Base-by-base conservation (phyloP, 768 basidiomycete genomes). In the Agaricus bisporus region DNA sequence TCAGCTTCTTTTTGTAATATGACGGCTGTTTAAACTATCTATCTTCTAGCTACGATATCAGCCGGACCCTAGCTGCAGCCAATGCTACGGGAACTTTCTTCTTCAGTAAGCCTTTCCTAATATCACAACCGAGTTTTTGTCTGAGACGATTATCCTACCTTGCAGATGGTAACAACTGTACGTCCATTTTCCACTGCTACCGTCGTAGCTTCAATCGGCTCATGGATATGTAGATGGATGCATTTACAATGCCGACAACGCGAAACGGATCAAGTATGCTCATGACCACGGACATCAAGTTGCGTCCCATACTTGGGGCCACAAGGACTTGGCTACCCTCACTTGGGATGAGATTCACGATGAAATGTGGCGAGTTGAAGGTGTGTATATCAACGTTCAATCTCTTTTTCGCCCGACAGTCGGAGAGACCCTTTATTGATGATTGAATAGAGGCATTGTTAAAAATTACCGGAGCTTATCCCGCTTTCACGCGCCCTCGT, bases 401-500 rank as follows among this genome's bases (percentile, higher is more conserved):
- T 11, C 1, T 32, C 7, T 32, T 8, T 32, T 32, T 32, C 10
- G 10, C 38, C 38, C 4, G 15, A 12, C 17, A 5, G 6, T 12
- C 38, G 38, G 8, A 14, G 15, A 45, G 20, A 28, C 25, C 14
- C 14, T 28, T n/a, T 0, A n/a, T 28, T 29, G 5, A n/a, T 29
- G 25, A 15, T 17, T 41, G 17, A 50, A 8, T 47, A 73, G 73
- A 70, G 60, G 74, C 73, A 2, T 54, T 75, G 14, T 56, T 61
- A 37, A 68, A 67, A 49, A 72, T 75, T 51, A 57, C 66, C 3
- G 73, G 73, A 32, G 63, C 63, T 35, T 59, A 58, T 12, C 74
- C 73, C 3, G 73, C 73, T n/a, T 71, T 72, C 49, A 68, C 67
- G 59, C 68, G 73, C 35, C 72, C 74, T 46, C 74, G 71, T 73